Base-by-base conservation (phyloP, 192 early-diverging fungal genomes). In the Coemansia sp. region DNA sequence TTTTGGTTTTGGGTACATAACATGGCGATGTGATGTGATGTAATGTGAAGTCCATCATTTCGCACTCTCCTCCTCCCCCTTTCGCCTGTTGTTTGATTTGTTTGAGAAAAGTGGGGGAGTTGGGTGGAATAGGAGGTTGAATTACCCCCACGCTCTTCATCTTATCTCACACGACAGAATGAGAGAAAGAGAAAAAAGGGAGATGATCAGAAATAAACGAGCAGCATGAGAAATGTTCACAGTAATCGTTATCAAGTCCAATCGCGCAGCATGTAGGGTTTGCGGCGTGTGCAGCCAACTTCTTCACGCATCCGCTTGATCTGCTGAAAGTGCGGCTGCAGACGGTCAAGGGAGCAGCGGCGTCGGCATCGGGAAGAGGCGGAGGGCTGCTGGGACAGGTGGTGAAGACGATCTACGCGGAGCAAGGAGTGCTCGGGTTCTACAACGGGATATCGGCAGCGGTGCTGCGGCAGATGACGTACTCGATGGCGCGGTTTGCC, bases 261-360 rank as follows among this genome's bases (percentile, higher is more conserved):
- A 39, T 39, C 57, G 26, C 26, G 26, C 26, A 39, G 57, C 56
- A 54, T 48, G 56, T 76, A 77, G 75, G 79, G 39, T 77, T 83
- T 61, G 80, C 80, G 4, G 80, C 80, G 7, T 83, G 80, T 39
- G 80, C 75, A 12, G 74, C 80, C 19, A 77, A 77, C 63, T 83
- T 89, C 10, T 88, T 92, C 38, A 89, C 88, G 0, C 91, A 97
- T 74, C 90, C 92, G 54, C 85, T 98, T 52, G 94, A 95, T 74
- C 84, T 94, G 47, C 84, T 92, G 58, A 96, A 98, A 74, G 96
- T 98, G 32, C 89, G 95, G 9, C 74, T 97, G 50, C 96, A 98
- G 72, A 98, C 93, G 13, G 84, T 83, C 26, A 92, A 91, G 38
- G 89, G 89, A 4, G 70, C 79, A 16, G 74, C 61, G 3, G 3